phyloP scores from a whole-genome alignment of 73 alveolate species.

The Stentor roeselii region DNA sequence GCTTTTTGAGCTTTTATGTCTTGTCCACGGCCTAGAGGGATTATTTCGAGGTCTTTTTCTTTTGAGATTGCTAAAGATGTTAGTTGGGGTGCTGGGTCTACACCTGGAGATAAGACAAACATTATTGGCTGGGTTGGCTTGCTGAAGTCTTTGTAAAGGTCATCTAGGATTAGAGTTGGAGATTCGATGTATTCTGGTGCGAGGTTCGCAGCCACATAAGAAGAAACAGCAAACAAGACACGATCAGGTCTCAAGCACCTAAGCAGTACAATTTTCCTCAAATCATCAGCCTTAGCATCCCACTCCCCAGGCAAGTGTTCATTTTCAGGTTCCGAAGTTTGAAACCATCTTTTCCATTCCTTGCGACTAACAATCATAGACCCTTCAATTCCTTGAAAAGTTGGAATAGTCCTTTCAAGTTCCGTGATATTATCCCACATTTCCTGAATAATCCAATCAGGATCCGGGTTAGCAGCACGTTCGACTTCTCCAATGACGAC shows the following conservation, averaged over 20 bases:
- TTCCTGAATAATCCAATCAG: constrained; percentile 76
- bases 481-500: constrained; percentile 15
- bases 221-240: constrained; percentile 92
- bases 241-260: constrained; percentile 99
- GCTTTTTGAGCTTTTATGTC: constrained; percentile 57
- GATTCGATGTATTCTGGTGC: constrained; percentile 95
- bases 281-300: constrained; percentile 89
- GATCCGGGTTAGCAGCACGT: constrained; percentile 68
- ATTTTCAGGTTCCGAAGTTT: constrained; percentile 91
- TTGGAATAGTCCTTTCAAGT: constrained; percentile 72
- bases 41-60: constrained; percentile 54
- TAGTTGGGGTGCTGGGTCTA: constrained; percentile 94
- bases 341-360: constrained; percentile 99
- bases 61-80: constrained; percentile 53
- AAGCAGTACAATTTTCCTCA: constrained; percentile 92
- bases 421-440: constrained; percentile 94
- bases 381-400: constrained; percentile 51
- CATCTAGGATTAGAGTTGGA: constrained; percentile 89
- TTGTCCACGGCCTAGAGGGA: constrained; percentile 86
- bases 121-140: constrained; percentile 88
- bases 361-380: constrained; percentile 90
- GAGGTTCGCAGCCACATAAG: constrained; percentile 86
- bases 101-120: constrained; percentile 97
- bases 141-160: constrained; percentile 80
- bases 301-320: constrained; percentile 99